These are phyloP conservation scores for Termitomyces titanicus DNA, from an alignment of 768 basidiomycete genomes.

Conservation along the genomic window DNA sequence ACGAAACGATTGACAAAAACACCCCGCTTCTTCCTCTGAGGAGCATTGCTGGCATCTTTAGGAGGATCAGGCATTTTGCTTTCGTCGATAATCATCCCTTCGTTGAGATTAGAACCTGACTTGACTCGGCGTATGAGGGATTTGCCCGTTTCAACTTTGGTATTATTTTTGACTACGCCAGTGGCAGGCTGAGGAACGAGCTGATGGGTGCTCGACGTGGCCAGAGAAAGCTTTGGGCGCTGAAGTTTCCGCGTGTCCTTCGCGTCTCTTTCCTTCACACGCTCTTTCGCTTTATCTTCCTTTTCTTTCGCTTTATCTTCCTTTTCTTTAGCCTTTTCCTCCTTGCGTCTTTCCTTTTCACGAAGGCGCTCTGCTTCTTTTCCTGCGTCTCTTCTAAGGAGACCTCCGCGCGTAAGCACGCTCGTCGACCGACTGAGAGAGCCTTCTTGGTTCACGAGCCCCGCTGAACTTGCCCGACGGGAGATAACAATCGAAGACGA, in stretches of 20 bases:
- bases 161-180: slow-evolving; percentile 5
- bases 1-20: slow-evolving; percentile 33
- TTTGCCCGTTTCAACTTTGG: slow-evolving; percentile 11
- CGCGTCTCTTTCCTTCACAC: slow-evolving; percentile 4
- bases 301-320: slow-evolving; percentile 21
- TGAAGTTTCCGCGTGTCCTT: slow-evolving; percentile 15
- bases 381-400: slow-evolving; percentile 12
- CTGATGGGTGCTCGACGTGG: slow-evolving; percentile 16
- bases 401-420: slow-evolving; percentile 12
- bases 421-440: slow-evolving; percentile 18
- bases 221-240: slow-evolving; percentile 29
- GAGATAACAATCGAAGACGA: slow-evolving; percentile 9
- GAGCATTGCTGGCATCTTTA: neutral
- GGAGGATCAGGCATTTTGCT: slow-evolving; percentile 3
- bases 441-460: slow-evolving; percentile 10
- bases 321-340: slow-evolving; percentile 19
- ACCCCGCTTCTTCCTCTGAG: slow-evolving; percentile 28
- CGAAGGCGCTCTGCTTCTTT: slow-evolving; percentile 14
- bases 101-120: slow-evolving; percentile 30
- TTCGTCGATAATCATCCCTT: slow-evolving; percentile 2
- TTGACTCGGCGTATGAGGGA: slow-evolving; percentile 28
- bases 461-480: slow-evolving; percentile 16
- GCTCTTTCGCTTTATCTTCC: slow-evolving; percentile 20
- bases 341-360: slow-evolving; percentile 18
- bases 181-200: slow-evolving; percentile 8